Conservation (phyloP, 1,139 yeast genomes). For the Taiozyma onychis region DNA sequence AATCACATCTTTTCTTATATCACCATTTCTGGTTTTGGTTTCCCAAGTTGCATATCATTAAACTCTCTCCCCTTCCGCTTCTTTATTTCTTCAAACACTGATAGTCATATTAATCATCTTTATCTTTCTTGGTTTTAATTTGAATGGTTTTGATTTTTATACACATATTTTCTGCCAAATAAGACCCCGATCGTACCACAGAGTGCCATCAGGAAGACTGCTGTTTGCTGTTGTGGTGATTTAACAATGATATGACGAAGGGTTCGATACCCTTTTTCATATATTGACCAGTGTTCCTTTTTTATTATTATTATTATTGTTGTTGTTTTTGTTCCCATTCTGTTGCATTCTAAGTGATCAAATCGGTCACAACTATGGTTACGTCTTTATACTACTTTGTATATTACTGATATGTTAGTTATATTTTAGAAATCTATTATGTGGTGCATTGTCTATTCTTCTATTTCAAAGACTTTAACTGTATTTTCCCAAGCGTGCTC, state of each 20-base stretch:
- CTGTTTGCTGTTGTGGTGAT: neutral
- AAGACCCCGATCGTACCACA: neutral
- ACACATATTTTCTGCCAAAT: neutral
- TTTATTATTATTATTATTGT: neutral
- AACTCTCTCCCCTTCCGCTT: neutral
- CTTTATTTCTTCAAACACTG: neutral
- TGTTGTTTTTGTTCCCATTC: neutral
- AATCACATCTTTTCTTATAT: neutral
- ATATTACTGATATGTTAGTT: neutral
- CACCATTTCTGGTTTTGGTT: neutral
- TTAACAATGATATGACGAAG: neutral
- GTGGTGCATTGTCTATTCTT: conserved; percentile 8
- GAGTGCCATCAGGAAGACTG: neutral
- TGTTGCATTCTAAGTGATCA: neutral
- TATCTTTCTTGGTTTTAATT: neutral
- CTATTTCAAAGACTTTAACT: conserved; percentile 45
- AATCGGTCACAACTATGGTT: neutral
- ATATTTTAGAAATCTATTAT: conserved; percentile 7
- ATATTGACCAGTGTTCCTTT: neutral
- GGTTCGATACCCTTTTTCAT: neutral
- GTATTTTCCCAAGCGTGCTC: conserved; percentile 64
- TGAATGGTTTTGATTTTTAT: neutral
- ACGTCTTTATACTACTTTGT: neutral
- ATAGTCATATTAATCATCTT: neutral
- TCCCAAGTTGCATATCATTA: neutral